Evolutionary conservation across 1,139 yeast species (phyloP).

Genomic region (Saccharomyces uvarum): DNA sequence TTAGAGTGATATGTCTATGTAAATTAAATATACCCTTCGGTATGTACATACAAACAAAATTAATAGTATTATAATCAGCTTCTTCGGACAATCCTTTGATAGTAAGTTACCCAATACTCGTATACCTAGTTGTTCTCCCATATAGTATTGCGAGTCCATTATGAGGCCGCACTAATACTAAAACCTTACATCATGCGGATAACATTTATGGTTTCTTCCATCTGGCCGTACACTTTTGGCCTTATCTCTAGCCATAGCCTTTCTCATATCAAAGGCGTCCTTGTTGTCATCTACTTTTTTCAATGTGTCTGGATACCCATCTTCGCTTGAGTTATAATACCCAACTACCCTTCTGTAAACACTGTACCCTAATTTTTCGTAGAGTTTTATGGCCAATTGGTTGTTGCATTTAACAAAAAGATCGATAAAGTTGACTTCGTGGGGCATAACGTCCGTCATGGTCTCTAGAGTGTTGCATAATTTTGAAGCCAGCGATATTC

Average conservation of each 20-base stretch:
- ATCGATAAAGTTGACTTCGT: slow-evolving; percentile 76
- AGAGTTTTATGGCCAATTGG: slow-evolving; percentile 66
- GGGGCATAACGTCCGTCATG: slow-evolving; percentile 62
- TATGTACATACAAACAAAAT: neutral
- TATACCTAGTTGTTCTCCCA: neutral
- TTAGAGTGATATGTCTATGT: neutral
- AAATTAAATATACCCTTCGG: neutral
- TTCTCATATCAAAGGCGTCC: slow-evolving; percentile 88
- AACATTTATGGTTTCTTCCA: slow-evolving; percentile 51
- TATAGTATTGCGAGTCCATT: neutral
- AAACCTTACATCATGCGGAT: slow-evolving; percentile 49
- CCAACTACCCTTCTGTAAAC: slow-evolving; percentile 86
- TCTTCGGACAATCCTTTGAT: neutral
- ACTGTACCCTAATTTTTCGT: slow-evolving; percentile 78
- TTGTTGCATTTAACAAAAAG: slow-evolving; percentile 86
- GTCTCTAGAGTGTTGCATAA: slow-evolving; percentile 68
- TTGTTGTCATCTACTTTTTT: slow-evolving; percentile 50
- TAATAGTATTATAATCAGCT: neutral
- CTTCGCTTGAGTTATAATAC: slow-evolving; percentile 49
- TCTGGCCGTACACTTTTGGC: slow-evolving; percentile 44
- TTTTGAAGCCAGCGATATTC: slow-evolving; percentile 74
- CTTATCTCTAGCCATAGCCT: slow-evolving; percentile 39
- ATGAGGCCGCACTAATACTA: slow-evolving; percentile 6
- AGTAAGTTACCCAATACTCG: neutral
- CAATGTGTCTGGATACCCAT: slow-evolving; percentile 36